Conservation (phyloP, 495 filamentous ascomycete species). For the Cudoniella acicularis region DNA sequence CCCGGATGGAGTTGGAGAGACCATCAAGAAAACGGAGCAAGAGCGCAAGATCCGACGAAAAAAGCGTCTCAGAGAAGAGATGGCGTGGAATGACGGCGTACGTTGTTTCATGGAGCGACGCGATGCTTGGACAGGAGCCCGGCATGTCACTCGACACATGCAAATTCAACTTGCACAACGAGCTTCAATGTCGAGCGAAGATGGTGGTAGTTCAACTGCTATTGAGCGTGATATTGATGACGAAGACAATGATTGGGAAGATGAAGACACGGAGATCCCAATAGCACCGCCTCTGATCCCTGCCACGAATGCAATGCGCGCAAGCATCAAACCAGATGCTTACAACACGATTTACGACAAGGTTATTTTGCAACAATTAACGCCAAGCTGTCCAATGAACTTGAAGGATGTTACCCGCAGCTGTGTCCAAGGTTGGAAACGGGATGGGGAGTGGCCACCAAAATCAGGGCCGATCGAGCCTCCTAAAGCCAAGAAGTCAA, state of each 20-base stretch:
- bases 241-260: conserved; percentile 18
- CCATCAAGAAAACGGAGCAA: conserved; percentile 34
- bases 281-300: conserved; percentile 65
- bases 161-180: background rate
- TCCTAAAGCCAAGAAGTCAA: conserved; percentile 26
- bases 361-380: conserved; percentile 69
- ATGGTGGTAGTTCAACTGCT: conserved; percentile 15
- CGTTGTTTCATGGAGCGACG: conserved; percentile 69
- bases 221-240: conserved; percentile 17
- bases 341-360: conserved; percentile 88
- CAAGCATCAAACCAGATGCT: conserved; percentile 62
- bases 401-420: conserved; percentile 74
- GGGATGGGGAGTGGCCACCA: conserved; percentile 92
- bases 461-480: conserved; percentile 41
- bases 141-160: conserved; percentile 10
- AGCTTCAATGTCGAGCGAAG: conserved; percentile 11
- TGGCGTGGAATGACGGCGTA: conserved; percentile 79
- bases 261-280: conserved; percentile 38
- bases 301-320: conserved; percentile 63
- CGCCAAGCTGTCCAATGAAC: conserved; percentile 83
- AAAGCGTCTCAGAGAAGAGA: conserved; percentile 63
- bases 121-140: conserved; percentile 84
- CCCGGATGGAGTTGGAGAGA: conserved; percentile 54
- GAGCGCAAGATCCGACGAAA: conserved; percentile 58
- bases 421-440: conserved; percentile 88